phyloP scores from a whole-genome alignment of 768 basidiomycete species.

The Tricholoma matsutake region DNA sequence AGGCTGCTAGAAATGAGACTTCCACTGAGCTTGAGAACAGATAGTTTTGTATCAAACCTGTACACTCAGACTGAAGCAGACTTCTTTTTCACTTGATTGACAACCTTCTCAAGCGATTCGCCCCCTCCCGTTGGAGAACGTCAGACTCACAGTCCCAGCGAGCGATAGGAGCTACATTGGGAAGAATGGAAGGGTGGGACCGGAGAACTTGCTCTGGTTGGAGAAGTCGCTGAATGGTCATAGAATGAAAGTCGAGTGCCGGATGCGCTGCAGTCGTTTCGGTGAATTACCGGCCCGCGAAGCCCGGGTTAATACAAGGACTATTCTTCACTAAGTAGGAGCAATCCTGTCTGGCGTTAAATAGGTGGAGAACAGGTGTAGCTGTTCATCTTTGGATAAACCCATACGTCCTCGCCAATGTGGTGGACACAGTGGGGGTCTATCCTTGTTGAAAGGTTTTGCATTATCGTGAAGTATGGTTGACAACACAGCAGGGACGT shows the following conservation, averaged over 20 bases:
- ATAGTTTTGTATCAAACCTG: background rate
- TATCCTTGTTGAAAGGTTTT: conserved; percentile 23
- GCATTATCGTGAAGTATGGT: conserved; percentile 32
- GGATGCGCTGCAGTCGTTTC: too few relatives aligned
- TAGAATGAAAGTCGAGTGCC: too few relatives aligned
- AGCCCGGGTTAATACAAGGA: too few relatives aligned
- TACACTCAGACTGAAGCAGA: background rate
- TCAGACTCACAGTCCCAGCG: background rate
- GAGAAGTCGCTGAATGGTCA: too few relatives aligned
- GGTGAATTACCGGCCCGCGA: too few relatives aligned
- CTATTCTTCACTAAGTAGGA: too few relatives aligned
- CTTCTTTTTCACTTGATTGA: background rate
- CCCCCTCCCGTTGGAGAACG: background rate
- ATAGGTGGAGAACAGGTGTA: conserved; percentile 26
- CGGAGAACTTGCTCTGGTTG: background rate
- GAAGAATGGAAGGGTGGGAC: background rate
- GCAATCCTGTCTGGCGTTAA: background rate
- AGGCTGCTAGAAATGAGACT: too few relatives aligned
- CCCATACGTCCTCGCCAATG: conserved; percentile 79
- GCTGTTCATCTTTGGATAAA: conserved; percentile 54
- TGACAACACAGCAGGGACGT: conserved; percentile 55
- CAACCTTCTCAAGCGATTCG: background rate
- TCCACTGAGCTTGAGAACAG: background rate
- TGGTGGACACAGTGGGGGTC: conserved; percentile 37
- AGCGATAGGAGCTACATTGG: background rate